Evolutionary conservation across 495 filamentous ascomycete genomes (phyloP), one percentile per base, ranked within the genome.

Genomic region (Aspergillus sclerotioniger): DNA sequence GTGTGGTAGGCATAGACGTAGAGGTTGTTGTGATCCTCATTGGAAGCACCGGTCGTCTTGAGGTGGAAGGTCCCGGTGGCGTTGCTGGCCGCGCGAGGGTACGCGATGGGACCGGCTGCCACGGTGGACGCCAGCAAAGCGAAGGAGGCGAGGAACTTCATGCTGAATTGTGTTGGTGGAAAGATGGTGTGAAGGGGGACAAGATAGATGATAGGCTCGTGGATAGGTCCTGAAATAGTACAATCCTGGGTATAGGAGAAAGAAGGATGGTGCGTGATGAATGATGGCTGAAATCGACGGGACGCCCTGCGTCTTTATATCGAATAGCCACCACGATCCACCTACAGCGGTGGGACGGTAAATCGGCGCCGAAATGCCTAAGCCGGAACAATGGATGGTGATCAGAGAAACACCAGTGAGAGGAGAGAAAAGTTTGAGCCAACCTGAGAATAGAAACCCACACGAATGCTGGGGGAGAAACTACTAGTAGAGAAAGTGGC

Each of bases 1-100:
- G 76, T 79, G 69, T 81, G 78, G 57, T 80, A 81, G 59, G 68
- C 61, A n/a, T 70, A 67, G 46, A 80, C 67, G 43, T 75, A 81
- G 51, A 81, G 77, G 51, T 74, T 56, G 60, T 78, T 76, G 61
- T 74, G 67, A 0, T 68, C 54, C 1, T 64, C 31, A 54, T 69
- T 68, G 9, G 37, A 47, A 20, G 75, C 64, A 15, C 64, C 71
- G 3, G 61, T 59, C 8, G 76, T 78, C 67, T 79, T 79, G 28
- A 82, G 67, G 51, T 72, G 65, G 63, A 80, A 82, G 16, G 63
- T 56, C 19, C 64, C 65, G 3, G 65, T 8, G 32, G 63, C n/a
- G 20, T 50, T 62, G 53, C 58, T 57, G 48, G 46, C 55, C 41
- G 44, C 51, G 49, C 56, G 53, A 9, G 45, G 25, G 2, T 3